Base-by-base conservation (phyloP, 768 basidiomycete species). In the Mycena galopus region DNA sequence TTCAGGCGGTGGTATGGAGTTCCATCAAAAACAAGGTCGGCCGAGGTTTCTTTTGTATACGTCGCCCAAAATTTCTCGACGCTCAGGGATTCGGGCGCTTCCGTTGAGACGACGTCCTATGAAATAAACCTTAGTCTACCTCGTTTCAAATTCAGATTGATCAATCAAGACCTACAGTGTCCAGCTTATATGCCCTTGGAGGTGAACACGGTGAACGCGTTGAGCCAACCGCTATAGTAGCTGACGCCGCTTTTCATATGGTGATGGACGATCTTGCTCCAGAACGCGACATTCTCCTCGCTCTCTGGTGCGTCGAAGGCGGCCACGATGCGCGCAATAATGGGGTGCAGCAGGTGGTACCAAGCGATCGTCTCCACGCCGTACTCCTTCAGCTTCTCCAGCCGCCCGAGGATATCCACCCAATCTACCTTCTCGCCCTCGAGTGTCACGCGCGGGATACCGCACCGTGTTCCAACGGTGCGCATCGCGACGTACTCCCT, bases 391-490 rank as follows among this genome's bases (percentile, higher is more conserved):
- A 88, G 76, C 67, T 81, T 83, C n/a, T 86, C 85, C 27, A 87
- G 66, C 16, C 85, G 79, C 11, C 44, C 8, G 9, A 83, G 77
- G 12, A 88, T 77, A 11, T 74, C 73, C 19, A 81, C 69, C 81
- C 84, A 88, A 74, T 88, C 88, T 1, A 72, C 64, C 47, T 79
- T 81, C 44, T 79, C 80, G 0, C 88, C 87, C 62, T 83, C 79
- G 32, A 88, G 81, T 14, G 85, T 87, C 58, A 88, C 81, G 39
- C 76, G 80, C 11, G 88, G 86, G 3, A 88, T 83, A 2, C 88
- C 87, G 55, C 86, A 86, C 17, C 77, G 75, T 3, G 29, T 6
- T 21, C 75, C 71, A 4, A 57, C 55, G 30, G 33, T 21, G 6
- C 21, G 16, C 8, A 8, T 12, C 12, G 17, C 19, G 53, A 33